Evolutionary conservation across 106 monocot genomes (phyloP).

Genomic region (Amphibolis antarctica): DNA sequence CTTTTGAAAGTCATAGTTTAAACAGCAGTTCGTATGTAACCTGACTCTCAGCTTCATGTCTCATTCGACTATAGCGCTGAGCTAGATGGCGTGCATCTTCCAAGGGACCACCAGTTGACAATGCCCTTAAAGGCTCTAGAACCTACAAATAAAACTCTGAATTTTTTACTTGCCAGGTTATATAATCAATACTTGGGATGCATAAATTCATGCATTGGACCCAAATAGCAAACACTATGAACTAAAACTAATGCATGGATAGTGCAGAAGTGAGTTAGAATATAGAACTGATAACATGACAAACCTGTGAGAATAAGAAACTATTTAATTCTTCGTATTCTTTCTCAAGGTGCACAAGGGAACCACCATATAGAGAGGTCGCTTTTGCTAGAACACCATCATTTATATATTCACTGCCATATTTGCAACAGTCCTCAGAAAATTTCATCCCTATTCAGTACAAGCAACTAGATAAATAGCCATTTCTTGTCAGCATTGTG

Average conservation of each 20-base stretch:
- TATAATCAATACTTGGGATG: no score
- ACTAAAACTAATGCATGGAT: no score
- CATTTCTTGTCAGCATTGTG: background rate
- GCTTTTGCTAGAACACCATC: conserved; percentile 72
- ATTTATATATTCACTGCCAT: conserved; percentile 60
- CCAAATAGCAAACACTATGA: no score
- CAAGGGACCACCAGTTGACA: conserved; percentile 61
- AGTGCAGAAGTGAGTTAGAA: no score
- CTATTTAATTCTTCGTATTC: conserved; percentile 70
- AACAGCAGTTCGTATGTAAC: no score
- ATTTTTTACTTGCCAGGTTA: no score
- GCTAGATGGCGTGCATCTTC: conserved; percentile 99
- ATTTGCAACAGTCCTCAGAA: conserved; percentile 89
- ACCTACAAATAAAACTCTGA: conserved; percentile 22
- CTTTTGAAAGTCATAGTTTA: no score
- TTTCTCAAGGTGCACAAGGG: conserved; percentile 71
- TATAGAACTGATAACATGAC: background rate
- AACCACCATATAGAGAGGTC: conserved; percentile 73
- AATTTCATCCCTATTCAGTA: conserved; percentile 55
- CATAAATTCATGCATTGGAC: no score
- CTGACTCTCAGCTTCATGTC: conserved; percentile 74
- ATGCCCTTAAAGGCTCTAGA: conserved; percentile 70
- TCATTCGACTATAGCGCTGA: conserved; percentile 92
- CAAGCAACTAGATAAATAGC: background rate
- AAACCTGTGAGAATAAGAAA: conserved; percentile 63